A percentile compares a stretch with the other conserved stretches of the same genome.
These are phyloP conservation scores for Psilocybe azurescens DNA, from an alignment of 768 basidiomycete species.

Conservation along the genomic window DNA sequence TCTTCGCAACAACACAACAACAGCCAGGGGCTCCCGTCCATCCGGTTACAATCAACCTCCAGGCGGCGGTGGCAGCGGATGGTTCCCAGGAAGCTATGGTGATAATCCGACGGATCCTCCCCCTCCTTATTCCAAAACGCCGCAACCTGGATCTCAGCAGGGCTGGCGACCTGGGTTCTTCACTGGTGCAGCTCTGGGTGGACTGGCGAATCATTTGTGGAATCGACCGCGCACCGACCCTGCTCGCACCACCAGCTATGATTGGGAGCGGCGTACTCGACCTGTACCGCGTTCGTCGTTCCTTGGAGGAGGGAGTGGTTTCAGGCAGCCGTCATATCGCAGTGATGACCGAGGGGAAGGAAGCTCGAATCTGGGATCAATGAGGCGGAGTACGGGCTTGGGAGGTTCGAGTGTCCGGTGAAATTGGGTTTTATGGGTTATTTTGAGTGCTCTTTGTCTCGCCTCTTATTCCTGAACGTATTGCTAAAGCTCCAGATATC, in stretches of 20 bases:
- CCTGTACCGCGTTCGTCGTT: conserved; percentile 22
- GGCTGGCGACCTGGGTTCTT: conserved; percentile 81
- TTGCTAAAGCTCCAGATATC: not conserved
- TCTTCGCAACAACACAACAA: conserved; percentile 33
- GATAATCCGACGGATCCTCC: conserved; percentile 43
- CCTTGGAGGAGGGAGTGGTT: conserved; percentile 25
- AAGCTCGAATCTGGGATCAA: conserved; percentile 67
- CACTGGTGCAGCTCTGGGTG: conserved; percentile 81
- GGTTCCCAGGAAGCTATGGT: conserved; percentile 57
- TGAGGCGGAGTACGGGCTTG: conserved; percentile 80
- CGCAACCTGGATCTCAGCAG: conserved; percentile 25
- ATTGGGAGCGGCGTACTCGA: conserved; percentile 58
- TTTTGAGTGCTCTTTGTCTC: not conserved
- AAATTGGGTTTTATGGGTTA: not conserved
- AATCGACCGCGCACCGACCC: conserved; percentile 39
- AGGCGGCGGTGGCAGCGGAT: conserved; percentile 43
- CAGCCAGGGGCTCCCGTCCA: conserved; percentile 35
- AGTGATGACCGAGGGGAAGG: conserved; percentile 70
- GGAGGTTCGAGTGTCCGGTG: conserved; percentile 62
- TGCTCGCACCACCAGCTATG: conserved; percentile 39
- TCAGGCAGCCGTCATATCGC: conserved; percentile 31
- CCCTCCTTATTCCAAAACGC: conserved; percentile 63
- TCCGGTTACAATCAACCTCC: conserved; percentile 40
- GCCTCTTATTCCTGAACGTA: not conserved
- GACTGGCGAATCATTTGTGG: conserved; percentile 63